Conservation (phyloP, 345 rosid species). For the Brassica nigra region DNA sequence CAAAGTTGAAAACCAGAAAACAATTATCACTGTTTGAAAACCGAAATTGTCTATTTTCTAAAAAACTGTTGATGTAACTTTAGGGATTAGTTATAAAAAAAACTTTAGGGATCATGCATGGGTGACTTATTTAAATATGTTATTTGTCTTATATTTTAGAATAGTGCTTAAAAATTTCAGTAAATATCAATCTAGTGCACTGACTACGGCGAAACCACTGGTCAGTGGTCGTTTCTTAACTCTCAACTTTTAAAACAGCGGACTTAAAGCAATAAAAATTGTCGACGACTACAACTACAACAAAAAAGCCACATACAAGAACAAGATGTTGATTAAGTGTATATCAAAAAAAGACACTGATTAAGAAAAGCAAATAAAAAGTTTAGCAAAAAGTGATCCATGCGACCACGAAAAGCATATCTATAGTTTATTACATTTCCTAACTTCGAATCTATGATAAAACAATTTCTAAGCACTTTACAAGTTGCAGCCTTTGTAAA, state of each 20-base stretch:
- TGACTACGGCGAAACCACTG: conserved; percentile 33
- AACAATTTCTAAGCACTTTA: conserved; percentile 28
- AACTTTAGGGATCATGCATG: background rate
- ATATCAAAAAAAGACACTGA: background rate
- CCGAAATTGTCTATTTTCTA: background rate
- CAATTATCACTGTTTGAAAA: background rate
- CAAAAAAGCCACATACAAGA: conserved; percentile 1
- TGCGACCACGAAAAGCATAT: conserved; percentile 42
- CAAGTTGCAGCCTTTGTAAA: conserved; percentile 41
- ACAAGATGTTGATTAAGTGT: background rate
- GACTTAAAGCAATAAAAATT: conserved; percentile 8
- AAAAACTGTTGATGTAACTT: background rate
- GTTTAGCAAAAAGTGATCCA: conserved; percentile 31
- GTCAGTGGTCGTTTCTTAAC: conserved; percentile 23
- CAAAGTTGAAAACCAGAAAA: background rate
- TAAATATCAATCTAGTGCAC: conserved; percentile 12
- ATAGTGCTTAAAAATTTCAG: background rate
- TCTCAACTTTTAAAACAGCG: background rate
- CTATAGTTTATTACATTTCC: conserved; percentile 16
- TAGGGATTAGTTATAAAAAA: background rate
- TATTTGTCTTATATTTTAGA: background rate
- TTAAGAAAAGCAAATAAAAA: conserved; percentile 27
- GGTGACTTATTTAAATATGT: background rate
- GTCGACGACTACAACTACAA: conserved; percentile 1
- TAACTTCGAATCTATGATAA: background rate